Conservation (phyloP, 2,329 filamentous ascomycete species). For the Phialemonium atrogriseum region DNA sequence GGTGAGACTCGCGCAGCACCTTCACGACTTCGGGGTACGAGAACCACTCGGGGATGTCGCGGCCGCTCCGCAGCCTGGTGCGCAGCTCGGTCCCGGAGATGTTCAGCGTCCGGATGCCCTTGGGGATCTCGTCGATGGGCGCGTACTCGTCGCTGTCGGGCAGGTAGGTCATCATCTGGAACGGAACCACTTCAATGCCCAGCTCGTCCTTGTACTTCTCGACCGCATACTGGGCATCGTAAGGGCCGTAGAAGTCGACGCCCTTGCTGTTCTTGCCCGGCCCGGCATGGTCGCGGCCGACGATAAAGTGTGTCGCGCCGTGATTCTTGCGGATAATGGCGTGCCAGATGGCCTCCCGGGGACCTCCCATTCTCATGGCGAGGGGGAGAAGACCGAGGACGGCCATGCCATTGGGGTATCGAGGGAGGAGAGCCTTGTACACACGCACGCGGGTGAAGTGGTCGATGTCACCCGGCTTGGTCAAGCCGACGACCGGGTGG, state of each 20-base stretch:
- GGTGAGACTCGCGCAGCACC: slow-evolving; percentile 94
- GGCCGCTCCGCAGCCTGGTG: slow-evolving; percentile 79
- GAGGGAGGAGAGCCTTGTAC: slow-evolving; percentile 91
- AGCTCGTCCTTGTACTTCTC: slow-evolving; percentile 96
- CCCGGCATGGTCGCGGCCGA: slow-evolving; percentile 95
- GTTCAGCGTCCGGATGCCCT: slow-evolving; percentile 77
- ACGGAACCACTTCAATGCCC: slow-evolving; percentile 96
- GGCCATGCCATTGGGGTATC: slow-evolving; percentile 99
- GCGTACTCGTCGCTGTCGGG: slow-evolving; percentile 95
- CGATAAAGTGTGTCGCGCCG: slow-evolving; percentile 97
- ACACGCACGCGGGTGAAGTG: slow-evolving; percentile 99
- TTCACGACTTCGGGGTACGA: slow-evolving; percentile 98
- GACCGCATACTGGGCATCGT: slow-evolving; percentile 92
- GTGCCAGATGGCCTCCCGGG: slow-evolving; percentile 98
- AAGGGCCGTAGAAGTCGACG: slow-evolving; percentile 94
- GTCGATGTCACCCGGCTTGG: slow-evolving; percentile 98
- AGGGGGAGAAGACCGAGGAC: slow-evolving; percentile 89
- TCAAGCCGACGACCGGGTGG: slow-evolving; percentile 95
- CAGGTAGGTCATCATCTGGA: slow-evolving; percentile 99
- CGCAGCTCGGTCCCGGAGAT: slow-evolving; percentile 89
- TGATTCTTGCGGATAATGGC: slow-evolving; percentile 99
- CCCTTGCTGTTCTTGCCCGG: slow-evolving; percentile 98
- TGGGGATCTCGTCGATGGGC: slow-evolving; percentile 80
- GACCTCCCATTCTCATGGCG: slow-evolving; percentile 98
- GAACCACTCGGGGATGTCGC: slow-evolving; percentile 98